A percentile compares a stretch with the other conserved stretches of the same genome.
Conservation (phyloP, 2,329 filamentous ascomycete species). For the Lachnellula willkommii region DNA sequence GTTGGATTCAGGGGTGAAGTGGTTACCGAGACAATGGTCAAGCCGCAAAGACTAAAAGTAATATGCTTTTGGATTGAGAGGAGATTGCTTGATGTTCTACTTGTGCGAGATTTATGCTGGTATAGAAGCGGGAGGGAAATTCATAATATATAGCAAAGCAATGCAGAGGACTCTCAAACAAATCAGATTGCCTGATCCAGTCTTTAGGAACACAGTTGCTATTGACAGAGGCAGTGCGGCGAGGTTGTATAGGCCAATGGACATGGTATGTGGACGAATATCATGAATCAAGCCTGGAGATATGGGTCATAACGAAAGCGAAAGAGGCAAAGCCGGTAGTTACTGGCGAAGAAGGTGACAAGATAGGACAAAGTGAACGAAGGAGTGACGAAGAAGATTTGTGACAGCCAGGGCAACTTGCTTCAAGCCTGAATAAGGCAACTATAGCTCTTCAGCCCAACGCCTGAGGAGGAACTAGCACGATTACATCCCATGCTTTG, state of each 20-base stretch:
- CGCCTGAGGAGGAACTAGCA: neutral
- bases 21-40: neutral
- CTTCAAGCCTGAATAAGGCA: slow-evolving; percentile 1
- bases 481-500: neutral
- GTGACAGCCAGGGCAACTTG: neutral
- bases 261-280: neutral
- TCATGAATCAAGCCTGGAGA: neutral
- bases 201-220: neutral
- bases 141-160: neutral
- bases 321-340: neutral
- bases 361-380: neutral
- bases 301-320: neutral
- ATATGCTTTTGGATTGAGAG: neutral
- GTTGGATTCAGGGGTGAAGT: too few species aligned
- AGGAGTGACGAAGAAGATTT: neutral
- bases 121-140: neutral
- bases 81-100: neutral
- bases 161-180: neutral
- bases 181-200: neutral
- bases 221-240: neutral
- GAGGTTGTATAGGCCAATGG: neutral
- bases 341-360: neutral
- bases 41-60: neutral
- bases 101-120: neutral
- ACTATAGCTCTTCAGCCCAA: neutral